These are phyloP conservation scores for Cymbidium sinense DNA, from an alignment of 106 monocot genomes.

Conservation along the genomic window DNA sequence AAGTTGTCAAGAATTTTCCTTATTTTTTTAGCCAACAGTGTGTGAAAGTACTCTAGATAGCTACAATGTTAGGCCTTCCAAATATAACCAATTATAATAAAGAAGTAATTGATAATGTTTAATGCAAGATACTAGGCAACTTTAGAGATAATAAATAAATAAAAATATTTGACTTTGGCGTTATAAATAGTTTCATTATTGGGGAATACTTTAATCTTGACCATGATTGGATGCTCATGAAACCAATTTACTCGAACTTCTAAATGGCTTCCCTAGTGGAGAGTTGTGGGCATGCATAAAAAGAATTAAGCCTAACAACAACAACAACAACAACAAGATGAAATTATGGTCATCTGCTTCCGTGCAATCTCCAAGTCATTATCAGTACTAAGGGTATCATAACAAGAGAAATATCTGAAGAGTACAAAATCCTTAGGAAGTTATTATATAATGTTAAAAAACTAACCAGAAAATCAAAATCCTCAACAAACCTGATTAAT, in stretches of 20 bases:
- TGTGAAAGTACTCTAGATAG: not conserved
- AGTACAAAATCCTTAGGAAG: not conserved
- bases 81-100: not conserved
- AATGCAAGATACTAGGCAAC: not conserved
- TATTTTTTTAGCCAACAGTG: not conserved
- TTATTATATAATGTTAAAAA: not conserved
- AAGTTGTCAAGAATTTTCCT: too few species aligned
- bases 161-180: not conserved
- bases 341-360: not conserved
- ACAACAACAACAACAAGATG: not conserved
- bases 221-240: not conserved
- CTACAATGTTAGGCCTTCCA: not conserved
- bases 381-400: not conserved
- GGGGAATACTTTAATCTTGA: not conserved
- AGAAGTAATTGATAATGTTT: not conserved
- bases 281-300: not conserved
- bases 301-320: not conserved
- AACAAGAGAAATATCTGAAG: not conserved
- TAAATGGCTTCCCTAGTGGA: not conserved
- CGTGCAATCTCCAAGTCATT: not conserved
- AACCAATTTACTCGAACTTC: not conserved
- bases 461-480: not conserved
- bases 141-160: not conserved
- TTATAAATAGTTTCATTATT: not conserved
- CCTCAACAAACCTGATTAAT: constrained; percentile 80